phyloP scores from a whole-genome alignment of 257 asterid genomes.

The Rubia yunnanensis region DNA sequence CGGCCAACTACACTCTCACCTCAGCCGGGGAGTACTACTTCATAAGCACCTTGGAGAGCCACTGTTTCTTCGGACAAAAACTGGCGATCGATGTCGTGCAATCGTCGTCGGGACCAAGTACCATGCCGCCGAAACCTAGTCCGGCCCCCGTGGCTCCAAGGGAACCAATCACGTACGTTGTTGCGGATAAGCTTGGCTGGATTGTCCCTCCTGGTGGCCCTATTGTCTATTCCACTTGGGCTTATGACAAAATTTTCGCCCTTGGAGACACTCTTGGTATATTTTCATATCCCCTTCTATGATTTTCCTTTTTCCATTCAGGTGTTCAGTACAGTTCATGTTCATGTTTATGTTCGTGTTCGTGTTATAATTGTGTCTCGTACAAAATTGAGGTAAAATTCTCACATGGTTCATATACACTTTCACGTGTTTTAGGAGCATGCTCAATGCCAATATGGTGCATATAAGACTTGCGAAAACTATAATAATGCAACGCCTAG shows the following conservation, averaged over 20 bases:
- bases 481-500: no score
- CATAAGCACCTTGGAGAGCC: conserved; percentile 50
- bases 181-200: conserved; percentile 18
- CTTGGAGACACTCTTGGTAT: conserved; percentile 10
- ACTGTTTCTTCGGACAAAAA: conserved; percentile 55
- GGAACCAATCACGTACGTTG: conserved; percentile 9
- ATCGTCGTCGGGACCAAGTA: conserved; percentile 3
- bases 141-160: conserved; percentile 14
- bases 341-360: no score
- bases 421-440: no score
- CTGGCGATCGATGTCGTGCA: conserved; percentile 20
- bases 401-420: no score
- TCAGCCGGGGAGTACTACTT: conserved; percentile 38
- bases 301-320: no score
- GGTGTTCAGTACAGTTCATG: no score
- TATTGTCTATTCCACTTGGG: conserved; percentile 9
- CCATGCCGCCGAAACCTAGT: conserved; percentile 3
- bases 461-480: no score
- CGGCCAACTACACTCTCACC: conserved; percentile 39
- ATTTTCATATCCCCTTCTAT: no score
- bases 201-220: conserved; percentile 5
- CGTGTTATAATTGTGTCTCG: no score
- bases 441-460: no score
- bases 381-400: no score
- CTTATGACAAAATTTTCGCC: conserved; percentile 2